These are phyloP conservation scores for Antitrichia curtipendula DNA, from an alignment of 225 moss, liverwort and hornwort species.

Conservation along the genomic window DNA sequence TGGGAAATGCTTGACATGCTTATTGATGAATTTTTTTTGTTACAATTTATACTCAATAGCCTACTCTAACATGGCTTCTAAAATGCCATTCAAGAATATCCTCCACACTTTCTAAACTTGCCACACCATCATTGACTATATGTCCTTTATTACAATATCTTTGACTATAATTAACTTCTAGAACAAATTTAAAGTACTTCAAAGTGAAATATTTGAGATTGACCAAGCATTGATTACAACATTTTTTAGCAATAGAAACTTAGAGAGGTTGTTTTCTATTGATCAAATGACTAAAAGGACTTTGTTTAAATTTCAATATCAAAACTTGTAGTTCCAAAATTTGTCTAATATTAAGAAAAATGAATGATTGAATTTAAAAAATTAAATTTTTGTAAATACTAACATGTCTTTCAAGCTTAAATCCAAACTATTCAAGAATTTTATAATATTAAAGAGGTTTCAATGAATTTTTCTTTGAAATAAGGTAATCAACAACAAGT, in stretches of 20 bases:
- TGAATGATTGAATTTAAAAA: neutral
- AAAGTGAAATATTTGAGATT: neutral
- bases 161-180: neutral
- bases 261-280: neutral
- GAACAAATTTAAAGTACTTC: neutral
- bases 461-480: neutral
- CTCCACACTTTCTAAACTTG: neutral
- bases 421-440: neutral
- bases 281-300: too few species aligned
- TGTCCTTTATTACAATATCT: neutral
- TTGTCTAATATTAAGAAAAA: neutral
- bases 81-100: neutral
- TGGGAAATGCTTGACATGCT: neutral
- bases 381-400: neutral
- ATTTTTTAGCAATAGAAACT: too few species aligned
- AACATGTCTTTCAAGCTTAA: neutral
- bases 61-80: neutral
- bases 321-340: neutral
- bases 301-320: neutral
- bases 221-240: neutral
- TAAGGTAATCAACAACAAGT: too few species aligned
- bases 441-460: neutral
- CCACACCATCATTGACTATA: accelerated
- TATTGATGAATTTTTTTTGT: neutral
- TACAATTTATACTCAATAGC: neutral